Conservation (phyloP, 108 stramenopile genomes). For the Schizochytrium sp. region DNA sequence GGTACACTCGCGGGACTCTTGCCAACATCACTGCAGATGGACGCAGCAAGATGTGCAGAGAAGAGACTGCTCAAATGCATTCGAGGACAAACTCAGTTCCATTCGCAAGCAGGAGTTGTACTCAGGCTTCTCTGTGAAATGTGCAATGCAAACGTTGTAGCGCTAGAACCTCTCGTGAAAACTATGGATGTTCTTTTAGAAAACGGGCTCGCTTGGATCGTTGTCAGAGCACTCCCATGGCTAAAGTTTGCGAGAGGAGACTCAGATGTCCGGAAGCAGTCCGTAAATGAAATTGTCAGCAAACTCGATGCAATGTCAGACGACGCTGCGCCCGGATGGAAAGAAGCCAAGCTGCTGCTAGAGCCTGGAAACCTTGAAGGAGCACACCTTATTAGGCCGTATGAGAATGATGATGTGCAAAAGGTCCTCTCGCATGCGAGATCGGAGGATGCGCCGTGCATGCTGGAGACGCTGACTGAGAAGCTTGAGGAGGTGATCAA, state of each 20-base stretch:
- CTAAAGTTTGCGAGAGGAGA: background rate
- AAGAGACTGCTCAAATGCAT: background rate
- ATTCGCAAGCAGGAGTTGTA: background rate
- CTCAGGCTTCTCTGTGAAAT: conserved; percentile 49
- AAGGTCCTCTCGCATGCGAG: background rate
- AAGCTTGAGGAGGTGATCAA: background rate
- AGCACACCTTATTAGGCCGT: background rate
- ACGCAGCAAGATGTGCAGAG: background rate
- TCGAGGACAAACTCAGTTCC: background rate
- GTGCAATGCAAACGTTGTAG: background rate
- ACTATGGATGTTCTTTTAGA: background rate
- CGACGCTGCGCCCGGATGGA: too few species aligned
- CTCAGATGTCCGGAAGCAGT: too few species aligned
- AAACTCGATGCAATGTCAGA: too few species aligned
- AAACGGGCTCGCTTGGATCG: background rate
- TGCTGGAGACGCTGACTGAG: background rate
- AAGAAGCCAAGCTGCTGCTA: too few species aligned
- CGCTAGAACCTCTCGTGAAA: background rate
- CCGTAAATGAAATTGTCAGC: too few species aligned
- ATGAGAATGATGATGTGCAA: background rate
- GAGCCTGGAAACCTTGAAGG: background rate
- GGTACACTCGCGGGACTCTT: conserved; percentile 12
- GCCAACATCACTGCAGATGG: background rate
- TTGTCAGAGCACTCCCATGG: conserved; percentile 41
- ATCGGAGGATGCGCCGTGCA: background rate